These are phyloP conservation scores for Schwanniomyces pseudopolymorphus DNA, from an alignment of 805 yeast species.

Conservation along the genomic window DNA sequence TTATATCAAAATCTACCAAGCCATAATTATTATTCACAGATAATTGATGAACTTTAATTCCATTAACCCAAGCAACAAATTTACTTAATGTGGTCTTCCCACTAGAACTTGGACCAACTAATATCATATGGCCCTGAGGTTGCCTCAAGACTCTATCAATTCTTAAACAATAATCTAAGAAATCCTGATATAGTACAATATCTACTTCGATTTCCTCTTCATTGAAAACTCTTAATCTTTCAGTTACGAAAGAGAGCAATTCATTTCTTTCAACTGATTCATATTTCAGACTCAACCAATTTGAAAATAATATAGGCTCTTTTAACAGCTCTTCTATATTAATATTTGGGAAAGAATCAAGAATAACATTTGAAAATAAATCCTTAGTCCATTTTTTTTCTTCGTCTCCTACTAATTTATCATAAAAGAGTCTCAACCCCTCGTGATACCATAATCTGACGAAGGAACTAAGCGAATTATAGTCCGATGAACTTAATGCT, in stretches of 20 bases:
- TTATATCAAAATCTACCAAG: slow-evolving; percentile 64
- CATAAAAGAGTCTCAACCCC: slow-evolving; percentile 73
- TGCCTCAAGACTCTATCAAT: slow-evolving; percentile 81
- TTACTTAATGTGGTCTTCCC: slow-evolving; percentile 76
- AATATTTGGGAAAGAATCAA: slow-evolving; percentile 46
- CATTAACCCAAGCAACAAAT: slow-evolving; percentile 93
- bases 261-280: slow-evolving; percentile 50
- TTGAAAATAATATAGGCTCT: slow-evolving; percentile 64
- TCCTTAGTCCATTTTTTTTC: slow-evolving; percentile 53
- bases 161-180: slow-evolving; percentile 71
- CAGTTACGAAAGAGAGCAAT: slow-evolving; percentile 54
- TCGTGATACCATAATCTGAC: slow-evolving; percentile 79
- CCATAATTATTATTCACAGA: slow-evolving; percentile 54
- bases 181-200: slow-evolving; percentile 63
- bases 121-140: slow-evolving; percentile 85
- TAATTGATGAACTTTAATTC: slow-evolving; percentile 60
- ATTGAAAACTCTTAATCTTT: slow-evolving; percentile 66
- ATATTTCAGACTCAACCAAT: slow-evolving; percentile 71
- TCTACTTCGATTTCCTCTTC: slow-evolving; percentile 73
- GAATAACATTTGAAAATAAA: slow-evolving; percentile 29
- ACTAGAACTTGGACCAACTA: slow-evolving; percentile 79
- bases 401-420: slow-evolving; percentile 51
- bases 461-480: slow-evolving; percentile 41
- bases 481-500: slow-evolving; percentile 39
- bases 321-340: slow-evolving; percentile 33